These are phyloP conservation scores for Syzygium aqueum DNA, from an alignment of 345 rosid genomes.

Conservation along the genomic window DNA sequence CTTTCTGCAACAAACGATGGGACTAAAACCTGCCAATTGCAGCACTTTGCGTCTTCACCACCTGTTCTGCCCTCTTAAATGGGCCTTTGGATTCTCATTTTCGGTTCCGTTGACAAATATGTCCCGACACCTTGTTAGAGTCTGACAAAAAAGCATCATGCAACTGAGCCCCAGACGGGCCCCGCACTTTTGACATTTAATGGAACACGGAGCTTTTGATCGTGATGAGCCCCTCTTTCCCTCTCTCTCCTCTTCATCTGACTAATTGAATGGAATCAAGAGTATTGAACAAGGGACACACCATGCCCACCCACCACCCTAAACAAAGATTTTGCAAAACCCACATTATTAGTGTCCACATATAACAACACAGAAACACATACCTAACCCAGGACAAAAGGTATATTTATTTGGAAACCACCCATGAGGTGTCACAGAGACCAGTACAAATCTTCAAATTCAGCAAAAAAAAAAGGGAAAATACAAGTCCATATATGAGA, in stretches of 20 bases:
- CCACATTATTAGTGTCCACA: background rate
- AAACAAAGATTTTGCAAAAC: background rate
- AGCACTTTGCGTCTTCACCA: background rate
- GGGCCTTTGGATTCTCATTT: background rate
- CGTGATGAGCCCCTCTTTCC: background rate
- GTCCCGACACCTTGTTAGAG: background rate
- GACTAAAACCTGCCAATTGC: background rate
- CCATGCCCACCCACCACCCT: background rate
- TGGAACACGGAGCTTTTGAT: background rate
- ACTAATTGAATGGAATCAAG: background rate
- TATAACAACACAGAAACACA: background rate
- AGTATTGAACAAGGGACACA: background rate
- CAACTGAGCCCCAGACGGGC: background rate
- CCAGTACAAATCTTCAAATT: background rate
- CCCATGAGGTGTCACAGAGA: background rate
- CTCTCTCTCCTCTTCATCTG: background rate
- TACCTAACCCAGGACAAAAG: background rate
- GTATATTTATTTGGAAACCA: background rate
- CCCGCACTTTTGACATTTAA: background rate
- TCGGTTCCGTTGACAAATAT: background rate
- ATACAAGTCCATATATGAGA: conserved; percentile 5
- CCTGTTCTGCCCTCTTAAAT: background rate
- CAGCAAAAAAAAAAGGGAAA: background rate
- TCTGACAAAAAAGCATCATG: background rate
- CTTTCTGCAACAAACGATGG: background rate